Evolutionary conservation across 2,329 filamentous ascomycete genomes (phyloP).

Genomic region (Lecanicillium sp.): DNA sequence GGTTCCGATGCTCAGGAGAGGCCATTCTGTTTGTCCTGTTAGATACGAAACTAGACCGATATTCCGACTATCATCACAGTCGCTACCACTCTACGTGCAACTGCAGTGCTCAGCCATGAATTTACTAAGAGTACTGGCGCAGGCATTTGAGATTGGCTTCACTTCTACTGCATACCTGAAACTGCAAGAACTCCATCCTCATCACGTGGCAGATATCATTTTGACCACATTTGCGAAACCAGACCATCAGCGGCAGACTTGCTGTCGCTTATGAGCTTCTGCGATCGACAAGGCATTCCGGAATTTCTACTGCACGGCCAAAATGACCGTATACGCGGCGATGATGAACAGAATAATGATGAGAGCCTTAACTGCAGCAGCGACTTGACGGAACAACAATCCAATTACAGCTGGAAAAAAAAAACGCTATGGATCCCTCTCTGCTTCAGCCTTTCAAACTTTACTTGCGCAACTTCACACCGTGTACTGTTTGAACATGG

Average conservation of each 20-base stretch:
- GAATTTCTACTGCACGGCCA: conserved; percentile 10
- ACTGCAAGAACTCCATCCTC: conserved; percentile 18
- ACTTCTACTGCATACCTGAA: no score
- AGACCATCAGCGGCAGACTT: conserved; percentile 9
- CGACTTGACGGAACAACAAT: conserved; percentile 5
- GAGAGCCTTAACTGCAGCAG: conserved; percentile 3
- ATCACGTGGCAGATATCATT: conserved; percentile 25
- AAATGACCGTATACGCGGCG: background rate
- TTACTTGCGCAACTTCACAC: conserved; percentile 5
- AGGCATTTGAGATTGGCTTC: no score
- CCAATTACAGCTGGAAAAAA: conserved; percentile 4
- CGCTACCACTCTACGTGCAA: no score
- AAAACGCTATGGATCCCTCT: no score
- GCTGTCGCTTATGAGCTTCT: conserved; percentile 6
- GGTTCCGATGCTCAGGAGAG: no score
- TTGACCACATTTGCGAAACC: conserved; percentile 18
- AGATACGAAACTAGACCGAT: no score
- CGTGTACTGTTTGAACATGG: conserved; percentile 7
- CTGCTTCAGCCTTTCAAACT: background rate
- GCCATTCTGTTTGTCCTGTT: no score
- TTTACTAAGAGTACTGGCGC: no score
- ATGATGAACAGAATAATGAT: conserved; percentile 6
- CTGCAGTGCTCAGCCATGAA: no score
- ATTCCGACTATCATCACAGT: no score
- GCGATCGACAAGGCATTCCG: conserved; percentile 2